These are phyloP conservation scores for Fusarium hainanense DNA, from an alignment of 2,329 filamentous ascomycete species.

Conservation along the genomic window DNA sequence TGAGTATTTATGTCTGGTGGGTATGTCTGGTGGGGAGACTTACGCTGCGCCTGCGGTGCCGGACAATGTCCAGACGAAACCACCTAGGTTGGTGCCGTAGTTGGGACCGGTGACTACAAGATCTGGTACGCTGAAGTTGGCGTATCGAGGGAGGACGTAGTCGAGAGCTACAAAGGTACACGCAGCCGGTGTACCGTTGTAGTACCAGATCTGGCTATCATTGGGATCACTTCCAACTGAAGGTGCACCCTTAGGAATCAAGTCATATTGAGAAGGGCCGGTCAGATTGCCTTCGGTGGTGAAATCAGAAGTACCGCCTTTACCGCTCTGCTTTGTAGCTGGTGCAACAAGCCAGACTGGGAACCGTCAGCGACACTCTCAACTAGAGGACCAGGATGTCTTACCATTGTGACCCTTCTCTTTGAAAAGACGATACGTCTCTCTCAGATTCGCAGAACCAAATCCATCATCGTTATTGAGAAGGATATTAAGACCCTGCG, in stretches of 20 bases:
- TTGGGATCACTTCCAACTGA: constrained; percentile 60
- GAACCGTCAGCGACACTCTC: no score
- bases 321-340: constrained; percentile 47
- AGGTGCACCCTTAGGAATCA: constrained; percentile 47
- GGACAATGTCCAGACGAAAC: constrained; percentile 64
- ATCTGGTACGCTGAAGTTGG: constrained; percentile 61
- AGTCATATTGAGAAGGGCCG: constrained; percentile 42
- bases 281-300: constrained; percentile 46
- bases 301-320: constrained; percentile 46
- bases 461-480: constrained; percentile 50
- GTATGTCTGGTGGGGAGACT: background rate
- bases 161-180: constrained; percentile 67
- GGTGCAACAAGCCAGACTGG: constrained; percentile 49
- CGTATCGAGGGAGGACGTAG: constrained; percentile 63
- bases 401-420: constrained; percentile 46
- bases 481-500: constrained; percentile 46
- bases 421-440: constrained; percentile 47
- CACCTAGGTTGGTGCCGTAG: constrained; percentile 64
- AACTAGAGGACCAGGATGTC: no score
- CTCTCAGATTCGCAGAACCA: constrained; percentile 47
- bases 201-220: constrained; percentile 68
- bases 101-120: constrained; percentile 67
- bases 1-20: background rate
- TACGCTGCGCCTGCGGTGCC: constrained; percentile 61
- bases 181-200: constrained; percentile 67